phyloP scores from a whole-genome alignment of 2,329 filamentous ascomycete species.

The Oidium heveae region DNA sequence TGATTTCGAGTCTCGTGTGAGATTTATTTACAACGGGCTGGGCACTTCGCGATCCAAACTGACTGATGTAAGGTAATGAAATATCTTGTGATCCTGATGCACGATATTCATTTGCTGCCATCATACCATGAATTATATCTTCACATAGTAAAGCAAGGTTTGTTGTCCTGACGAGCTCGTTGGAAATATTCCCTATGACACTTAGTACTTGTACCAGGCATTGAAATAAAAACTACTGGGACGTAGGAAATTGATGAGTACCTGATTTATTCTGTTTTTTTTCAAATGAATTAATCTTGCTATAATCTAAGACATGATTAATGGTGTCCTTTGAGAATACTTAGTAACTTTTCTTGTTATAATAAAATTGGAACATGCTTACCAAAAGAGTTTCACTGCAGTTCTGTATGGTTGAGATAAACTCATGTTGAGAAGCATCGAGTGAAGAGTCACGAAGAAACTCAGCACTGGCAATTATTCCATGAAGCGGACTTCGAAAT shows the following conservation, averaged over 20 bases:
- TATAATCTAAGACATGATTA: conserved; percentile 27
- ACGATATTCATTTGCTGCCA: conserved; percentile 9
- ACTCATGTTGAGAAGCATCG: conserved; percentile 19
- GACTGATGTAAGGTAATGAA: background rate
- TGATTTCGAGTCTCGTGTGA: conserved; percentile 5
- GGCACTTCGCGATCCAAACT: background rate
- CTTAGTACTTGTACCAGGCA: background rate
- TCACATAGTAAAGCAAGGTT: conserved; percentile 12
- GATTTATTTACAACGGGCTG: background rate
- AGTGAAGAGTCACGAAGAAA: conserved; percentile 24
- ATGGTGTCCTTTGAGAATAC: conserved; percentile 18
- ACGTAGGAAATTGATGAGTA: background rate
- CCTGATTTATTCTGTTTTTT: conserved; percentile 6
- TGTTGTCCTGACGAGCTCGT: conserved; percentile 8
- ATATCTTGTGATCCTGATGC: conserved; percentile 1
- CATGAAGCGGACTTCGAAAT: conserved; percentile 14
- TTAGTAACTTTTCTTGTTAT: background rate
- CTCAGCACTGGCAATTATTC: conserved; percentile 27
- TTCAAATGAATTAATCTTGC: conserved; percentile 23
- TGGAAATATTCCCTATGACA: conserved; percentile 7
- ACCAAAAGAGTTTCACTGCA: conserved; percentile 23
- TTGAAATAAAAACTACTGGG: background rate
- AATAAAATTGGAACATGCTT: background rate
- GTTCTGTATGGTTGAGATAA: conserved; percentile 23
- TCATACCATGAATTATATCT: conserved; percentile 12